Conservation (phyloP, 352 stramenopile species). For the Globisporangium uncinulatum region DNA sequence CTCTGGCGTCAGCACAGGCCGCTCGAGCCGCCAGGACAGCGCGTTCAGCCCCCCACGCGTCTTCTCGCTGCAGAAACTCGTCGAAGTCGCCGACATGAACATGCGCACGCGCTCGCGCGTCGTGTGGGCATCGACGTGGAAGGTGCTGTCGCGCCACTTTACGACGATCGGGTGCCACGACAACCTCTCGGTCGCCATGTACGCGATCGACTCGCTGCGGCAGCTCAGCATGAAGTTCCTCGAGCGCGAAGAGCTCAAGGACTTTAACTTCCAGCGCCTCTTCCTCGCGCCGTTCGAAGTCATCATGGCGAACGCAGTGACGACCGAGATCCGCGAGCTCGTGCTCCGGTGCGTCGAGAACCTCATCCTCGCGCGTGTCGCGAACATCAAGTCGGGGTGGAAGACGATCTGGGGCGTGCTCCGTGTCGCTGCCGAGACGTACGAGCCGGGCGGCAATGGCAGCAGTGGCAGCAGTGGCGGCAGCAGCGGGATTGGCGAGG, state of each 20-base stretch:
- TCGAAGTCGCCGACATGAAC: constrained; percentile 99
- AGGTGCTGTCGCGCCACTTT: constrained; percentile 96
- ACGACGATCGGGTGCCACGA: constrained; percentile 95
- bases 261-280: constrained; percentile 99
- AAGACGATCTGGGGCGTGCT: constrained; percentile 93
- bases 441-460: constrained; percentile 39
- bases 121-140: constrained; percentile 98
- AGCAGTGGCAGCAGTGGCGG: constrained; percentile 25
- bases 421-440: constrained; percentile 81
- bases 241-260: constrained; percentile 96
- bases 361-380: constrained; percentile 84
- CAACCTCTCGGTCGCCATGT: constrained; percentile 97
- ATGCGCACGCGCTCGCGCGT: constrained; percentile 95
- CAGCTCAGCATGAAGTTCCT: constrained; percentile 99
- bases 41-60: constrained; percentile 85
- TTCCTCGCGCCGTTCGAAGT: constrained; percentile 98
- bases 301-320: constrained; percentile 86
- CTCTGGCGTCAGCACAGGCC: constrained; percentile 48
- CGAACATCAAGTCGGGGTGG: constrained; percentile 91
- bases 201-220: constrained; percentile 98
- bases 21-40: constrained; percentile 24
- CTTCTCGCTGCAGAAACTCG: constrained; percentile 98
- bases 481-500: constrained; percentile 21
- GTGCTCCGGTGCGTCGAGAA: constrained; percentile 91
- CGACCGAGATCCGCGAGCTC: constrained; percentile 85